Percentiles rank a stretch among this genome's conserved stretches.
These are phyloP conservation scores for Papilionanthe hybrid DNA, from an alignment of 116 monocot species.

Conservation along the genomic window DNA sequence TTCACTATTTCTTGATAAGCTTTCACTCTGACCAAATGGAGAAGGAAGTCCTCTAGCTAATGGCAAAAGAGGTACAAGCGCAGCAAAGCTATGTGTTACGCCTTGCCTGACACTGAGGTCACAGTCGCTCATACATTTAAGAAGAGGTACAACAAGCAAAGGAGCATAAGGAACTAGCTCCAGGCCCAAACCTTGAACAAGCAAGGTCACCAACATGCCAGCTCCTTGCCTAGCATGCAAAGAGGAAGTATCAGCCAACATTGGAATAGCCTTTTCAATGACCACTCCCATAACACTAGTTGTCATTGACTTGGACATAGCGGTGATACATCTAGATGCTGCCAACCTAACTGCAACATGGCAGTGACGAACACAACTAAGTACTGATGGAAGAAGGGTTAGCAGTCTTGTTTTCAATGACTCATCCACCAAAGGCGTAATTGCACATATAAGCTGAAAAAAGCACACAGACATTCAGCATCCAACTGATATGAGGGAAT, in stretches of 20 bases:
- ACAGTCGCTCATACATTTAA: slow-evolving; percentile 87
- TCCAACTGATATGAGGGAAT: not conserved
- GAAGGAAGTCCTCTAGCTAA: slow-evolving; percentile 66
- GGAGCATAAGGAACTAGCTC: slow-evolving; percentile 90
- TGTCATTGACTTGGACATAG: slow-evolving; percentile 89
- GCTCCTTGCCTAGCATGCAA: slow-evolving; percentile 85
- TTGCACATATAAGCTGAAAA: slow-evolving; percentile 69
- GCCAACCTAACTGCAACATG: slow-evolving; percentile 94
- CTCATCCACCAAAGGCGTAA: slow-evolving; percentile 59
- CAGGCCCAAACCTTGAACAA: slow-evolving; percentile 83
- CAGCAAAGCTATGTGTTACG: slow-evolving; percentile 97
- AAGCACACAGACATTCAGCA: not conserved
- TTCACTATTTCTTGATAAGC: slow-evolving; percentile 64
- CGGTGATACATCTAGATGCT: slow-evolving; percentile 81
- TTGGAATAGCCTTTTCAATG: slow-evolving; percentile 78
- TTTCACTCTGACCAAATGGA: slow-evolving; percentile 60
- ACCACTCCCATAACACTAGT: slow-evolving; percentile 62
- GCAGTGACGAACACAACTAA: slow-evolving; percentile 63
- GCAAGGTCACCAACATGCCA: slow-evolving; percentile 83
- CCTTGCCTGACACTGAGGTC: slow-evolving; percentile 75
- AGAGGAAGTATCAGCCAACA: slow-evolving; percentile 69
- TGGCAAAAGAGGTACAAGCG: slow-evolving; percentile 86
- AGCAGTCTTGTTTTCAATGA: slow-evolving; percentile 55
- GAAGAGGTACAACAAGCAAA: slow-evolving; percentile 92
- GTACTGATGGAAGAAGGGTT: slow-evolving; percentile 77